Evolutionary conservation across 1,284 basidiomycete genomes (phyloP).

Genomic region (Marasmius sp.): DNA sequence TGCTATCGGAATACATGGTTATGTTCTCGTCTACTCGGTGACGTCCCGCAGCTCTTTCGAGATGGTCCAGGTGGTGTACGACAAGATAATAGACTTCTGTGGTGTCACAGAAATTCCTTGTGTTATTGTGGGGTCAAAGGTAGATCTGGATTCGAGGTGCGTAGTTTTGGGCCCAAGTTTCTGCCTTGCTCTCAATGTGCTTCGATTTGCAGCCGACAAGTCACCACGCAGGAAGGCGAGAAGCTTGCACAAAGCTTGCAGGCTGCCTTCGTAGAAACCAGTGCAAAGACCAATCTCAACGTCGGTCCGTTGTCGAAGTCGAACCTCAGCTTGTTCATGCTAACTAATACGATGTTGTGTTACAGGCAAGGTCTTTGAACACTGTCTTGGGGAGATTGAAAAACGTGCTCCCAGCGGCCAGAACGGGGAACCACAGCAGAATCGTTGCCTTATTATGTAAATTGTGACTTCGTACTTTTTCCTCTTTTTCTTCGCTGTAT

Average conservation of each 20-base stretch:
- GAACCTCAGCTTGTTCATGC: constrained; percentile 1
- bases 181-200: constrained; percentile 18
- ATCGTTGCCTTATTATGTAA: constrained; percentile 72
- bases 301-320: constrained; percentile 66
- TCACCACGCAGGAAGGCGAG: constrained; percentile 74
- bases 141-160: constrained; percentile 78
- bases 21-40: constrained; percentile 86
- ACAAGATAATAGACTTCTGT: constrained; percentile 97
- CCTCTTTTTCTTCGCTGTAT: background rate
- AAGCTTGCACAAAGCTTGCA: constrained; percentile 72
- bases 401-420: constrained; percentile 62
- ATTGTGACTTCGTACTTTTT: constrained; percentile 8
- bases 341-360: background rate
- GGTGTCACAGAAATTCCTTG: constrained; percentile 90
- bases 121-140: constrained; percentile 95
- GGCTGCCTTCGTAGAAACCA: constrained; percentile 86
- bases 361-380: constrained; percentile 83
- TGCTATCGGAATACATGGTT: constrained; percentile 54
- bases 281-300: constrained; percentile 80
- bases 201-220: constrained; percentile 62
- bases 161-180: constrained; percentile 20
- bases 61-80: constrained; percentile 94
- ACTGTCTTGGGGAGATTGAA: constrained; percentile 87
- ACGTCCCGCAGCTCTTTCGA: constrained; percentile 91
- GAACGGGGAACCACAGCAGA: constrained; percentile 52